phyloP scores from a whole-genome alignment of 129 eudicot genomes.

The Pittosporum tobira region DNA sequence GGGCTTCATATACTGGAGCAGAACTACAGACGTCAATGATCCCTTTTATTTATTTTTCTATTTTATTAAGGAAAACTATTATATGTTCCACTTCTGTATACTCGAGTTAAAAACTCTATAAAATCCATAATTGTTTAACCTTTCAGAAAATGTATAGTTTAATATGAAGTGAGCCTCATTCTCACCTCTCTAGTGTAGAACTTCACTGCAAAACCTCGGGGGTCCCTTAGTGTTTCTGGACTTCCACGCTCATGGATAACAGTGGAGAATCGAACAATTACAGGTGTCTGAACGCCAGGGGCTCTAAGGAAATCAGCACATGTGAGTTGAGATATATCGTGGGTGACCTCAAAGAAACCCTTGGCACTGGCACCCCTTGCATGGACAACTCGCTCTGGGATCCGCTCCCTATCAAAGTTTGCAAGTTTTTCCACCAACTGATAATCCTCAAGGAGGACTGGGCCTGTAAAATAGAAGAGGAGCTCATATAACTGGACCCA shows the following conservation, averaged over 20 bases:
- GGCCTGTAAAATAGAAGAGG: slow-evolving; percentile 30
- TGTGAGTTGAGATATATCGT: slow-evolving; percentile 56
- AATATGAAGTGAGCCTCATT: too few relatives aligned
- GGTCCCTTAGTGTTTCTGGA: slow-evolving; percentile 78
- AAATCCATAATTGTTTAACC: too few relatives aligned
- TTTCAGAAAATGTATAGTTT: too few relatives aligned
- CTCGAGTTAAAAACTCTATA: too few relatives aligned
- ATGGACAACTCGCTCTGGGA: slow-evolving; percentile 82
- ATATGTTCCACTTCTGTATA: too few relatives aligned
- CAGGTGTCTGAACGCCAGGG: slow-evolving; percentile 79
- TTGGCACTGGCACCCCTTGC: slow-evolving; percentile 89
- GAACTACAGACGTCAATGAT: too few relatives aligned
- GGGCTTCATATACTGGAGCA: too few relatives aligned
- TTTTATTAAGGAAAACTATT: too few relatives aligned
- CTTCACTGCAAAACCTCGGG: slow-evolving; percentile 76
- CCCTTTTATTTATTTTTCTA: too few relatives aligned
- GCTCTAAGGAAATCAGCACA: slow-evolving; percentile 81
- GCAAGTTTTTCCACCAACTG: slow-evolving; percentile 80
- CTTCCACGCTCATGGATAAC: slow-evolving; percentile 82
- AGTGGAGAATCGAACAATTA: slow-evolving; percentile 75
- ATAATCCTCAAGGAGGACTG: slow-evolving; percentile 78
- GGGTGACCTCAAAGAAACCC: slow-evolving; percentile 82
- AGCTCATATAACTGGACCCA: too few relatives aligned
- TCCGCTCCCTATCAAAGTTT: slow-evolving; percentile 67
- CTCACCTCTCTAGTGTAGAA: slow-evolving; percentile 77